Base-by-base conservation (phyloP, 371 early-diverging fungal genomes). In the Encephalitozoon hellem region DNA sequence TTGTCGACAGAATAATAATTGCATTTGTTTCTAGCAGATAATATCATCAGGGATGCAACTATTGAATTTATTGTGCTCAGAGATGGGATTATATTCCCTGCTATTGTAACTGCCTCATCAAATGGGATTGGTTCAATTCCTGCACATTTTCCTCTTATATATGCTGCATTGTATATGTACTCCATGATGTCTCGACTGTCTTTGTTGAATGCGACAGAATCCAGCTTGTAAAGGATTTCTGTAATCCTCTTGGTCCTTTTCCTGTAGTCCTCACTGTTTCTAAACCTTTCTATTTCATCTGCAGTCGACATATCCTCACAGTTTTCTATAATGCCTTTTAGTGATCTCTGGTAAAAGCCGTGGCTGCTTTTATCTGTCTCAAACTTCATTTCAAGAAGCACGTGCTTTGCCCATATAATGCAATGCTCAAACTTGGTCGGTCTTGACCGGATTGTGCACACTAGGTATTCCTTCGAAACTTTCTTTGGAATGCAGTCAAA, bases 361-460 rank as follows among this genome's bases (percentile, higher is more conserved):
- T 71, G 23, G 8, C n/a, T 9, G 54, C 15, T 15, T 51, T 15
- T 34, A 6, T 71, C 23, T 87, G 82, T 94, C 84, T 18, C 89
- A 86, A 63, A 89, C 91, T 4, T 89, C 94, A 86, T 96, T 94
- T 82, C 94, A 93, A 85, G 94, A 94, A 0, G 84, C 66, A 49
- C 94, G 69, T 89, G 90, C 84, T 96, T 96, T 65, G 95, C 93
- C 98, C 98, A 99, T 25, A 94, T 94, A 67, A 99, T 92, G 77
- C 97, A 96, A 84, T 99, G 97, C 45, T 95, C 92, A 9, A 96
- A 95, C 28, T 89, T 88, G 51, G 89, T 90, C 0, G 99, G 99
- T 2, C 93, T 95, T 43, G 91, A 90, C 54, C 96, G 88, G 77
- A 99, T 95, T 2, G 99, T 97, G 82, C 99, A 99, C 0, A 97